phyloP scores from a whole-genome alignment of 805 yeast species.

The Myxozyma mucilagina region DNA sequence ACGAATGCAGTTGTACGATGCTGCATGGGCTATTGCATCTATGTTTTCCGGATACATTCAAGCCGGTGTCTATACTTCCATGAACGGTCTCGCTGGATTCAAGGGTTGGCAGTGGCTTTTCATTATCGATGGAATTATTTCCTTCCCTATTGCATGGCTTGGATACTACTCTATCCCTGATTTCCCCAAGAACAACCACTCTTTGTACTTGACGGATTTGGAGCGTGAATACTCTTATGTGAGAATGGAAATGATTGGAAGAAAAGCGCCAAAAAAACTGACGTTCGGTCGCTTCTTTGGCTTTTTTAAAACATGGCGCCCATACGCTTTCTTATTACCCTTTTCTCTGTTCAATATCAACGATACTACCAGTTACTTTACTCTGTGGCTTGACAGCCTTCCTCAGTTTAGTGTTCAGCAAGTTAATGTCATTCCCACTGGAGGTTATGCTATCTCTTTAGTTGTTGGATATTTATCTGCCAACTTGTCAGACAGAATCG shows the following conservation, averaged over 20 bases:
- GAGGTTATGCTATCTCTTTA: constrained; percentile 40
- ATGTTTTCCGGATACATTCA: constrained; percentile 64
- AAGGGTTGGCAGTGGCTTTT: constrained; percentile 56
- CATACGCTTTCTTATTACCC: constrained; percentile 17
- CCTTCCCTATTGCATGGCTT: constrained; percentile 22
- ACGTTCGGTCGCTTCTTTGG: constrained; percentile 2
- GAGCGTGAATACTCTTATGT: constrained; percentile 17
- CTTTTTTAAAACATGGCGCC: constrained; percentile 17
- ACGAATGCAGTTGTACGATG: constrained; percentile 59
- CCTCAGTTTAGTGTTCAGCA: constrained; percentile 36
- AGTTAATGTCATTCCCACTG: constrained; percentile 41
- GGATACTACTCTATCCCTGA: constrained; percentile 52
- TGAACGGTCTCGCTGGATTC: constrained; percentile 55
- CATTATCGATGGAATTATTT: constrained; percentile 1
- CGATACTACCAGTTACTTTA: constrained; percentile 34
- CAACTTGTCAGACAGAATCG: constrained; percentile 38
- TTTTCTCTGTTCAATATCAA: constrained; percentile 9
- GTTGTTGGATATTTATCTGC: constrained; percentile 36
- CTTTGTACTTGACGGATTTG: constrained; percentile 47
- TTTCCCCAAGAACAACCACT: constrained; percentile 58
- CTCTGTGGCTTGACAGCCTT: constrained; percentile 38
- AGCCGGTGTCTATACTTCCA: constrained; percentile 51
- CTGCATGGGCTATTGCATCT: constrained; percentile 63
- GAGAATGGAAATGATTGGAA: constrained; percentile 18
- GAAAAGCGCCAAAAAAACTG: constrained; percentile 19